Evolutionary conservation across 1,284 basidiomycete genomes (phyloP).

Genomic region (Microbotryum intermedium): DNA sequence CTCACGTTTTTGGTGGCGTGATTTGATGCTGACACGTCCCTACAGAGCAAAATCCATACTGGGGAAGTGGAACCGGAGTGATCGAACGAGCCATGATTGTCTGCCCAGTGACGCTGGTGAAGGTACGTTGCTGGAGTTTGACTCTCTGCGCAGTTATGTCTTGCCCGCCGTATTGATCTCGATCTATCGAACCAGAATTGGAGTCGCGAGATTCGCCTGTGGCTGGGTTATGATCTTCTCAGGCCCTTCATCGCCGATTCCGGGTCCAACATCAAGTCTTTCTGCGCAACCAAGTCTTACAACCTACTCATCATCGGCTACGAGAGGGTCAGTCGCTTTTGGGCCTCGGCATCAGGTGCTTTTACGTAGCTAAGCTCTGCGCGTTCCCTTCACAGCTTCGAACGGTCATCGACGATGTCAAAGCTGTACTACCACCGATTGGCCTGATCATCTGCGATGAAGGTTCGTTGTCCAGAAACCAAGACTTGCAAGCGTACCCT

Average conservation of each 20-base stretch:
- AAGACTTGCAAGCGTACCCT: not conserved
- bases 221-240: slow-evolving; percentile 73
- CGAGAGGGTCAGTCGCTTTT: slow-evolving; percentile 47
- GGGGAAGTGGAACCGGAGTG: slow-evolving; percentile 47
- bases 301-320: slow-evolving; percentile 92
- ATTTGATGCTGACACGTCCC: not conserved
- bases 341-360: not conserved
- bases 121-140: slow-evolving; percentile 44
- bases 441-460: slow-evolving; percentile 95
- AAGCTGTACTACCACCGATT: slow-evolving; percentile 57
- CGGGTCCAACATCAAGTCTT: slow-evolving; percentile 59
- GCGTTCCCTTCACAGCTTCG: slow-evolving; percentile 19
- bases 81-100: slow-evolving; percentile 69
- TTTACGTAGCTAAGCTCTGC: not conserved
- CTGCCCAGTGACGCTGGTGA: slow-evolving; percentile 85
- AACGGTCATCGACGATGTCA: slow-evolving; percentile 39
- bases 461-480: slow-evolving; percentile 45
- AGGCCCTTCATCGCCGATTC: slow-evolving; percentile 73
- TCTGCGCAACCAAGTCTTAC: slow-evolving; percentile 60
- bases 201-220: slow-evolving; percentile 91
- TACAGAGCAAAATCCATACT: slow-evolving; percentile 75
- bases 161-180: not conserved
- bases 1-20: slow-evolving; percentile 6
- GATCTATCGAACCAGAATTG: slow-evolving; percentile 58
- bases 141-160: not conserved